phyloP scores from a whole-genome alignment of 768 basidiomycete genomes.

The Saitozyma podzolica region DNA sequence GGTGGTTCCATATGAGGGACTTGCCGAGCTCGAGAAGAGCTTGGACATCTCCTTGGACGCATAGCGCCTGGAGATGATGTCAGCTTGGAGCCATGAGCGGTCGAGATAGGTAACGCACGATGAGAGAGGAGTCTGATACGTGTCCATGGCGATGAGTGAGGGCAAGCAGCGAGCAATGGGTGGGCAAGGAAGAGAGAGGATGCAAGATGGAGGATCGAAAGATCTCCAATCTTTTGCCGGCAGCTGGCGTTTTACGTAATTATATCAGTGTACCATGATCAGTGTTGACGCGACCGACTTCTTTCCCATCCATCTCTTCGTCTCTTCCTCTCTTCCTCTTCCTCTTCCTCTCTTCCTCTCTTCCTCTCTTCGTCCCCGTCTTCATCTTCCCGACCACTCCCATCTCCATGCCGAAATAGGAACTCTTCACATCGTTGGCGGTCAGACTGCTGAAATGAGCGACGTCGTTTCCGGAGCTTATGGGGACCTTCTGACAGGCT shows the following conservation, averaged over 20 bases:
- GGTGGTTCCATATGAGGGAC: conserved; percentile 27
- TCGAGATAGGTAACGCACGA: conserved; percentile 38
- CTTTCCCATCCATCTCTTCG: neutral
- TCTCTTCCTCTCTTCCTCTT: neutral
- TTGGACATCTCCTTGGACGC: conserved; percentile 98
- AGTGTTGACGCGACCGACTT: neutral
- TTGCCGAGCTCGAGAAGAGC: conserved; percentile 88
- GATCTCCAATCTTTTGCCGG: too few relatives aligned
- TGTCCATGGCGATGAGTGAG: conserved; percentile 45
- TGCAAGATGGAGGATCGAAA: too few relatives aligned
- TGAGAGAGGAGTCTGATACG: conserved; percentile 53
- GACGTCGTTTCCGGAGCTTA: neutral
- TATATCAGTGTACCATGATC: neutral
- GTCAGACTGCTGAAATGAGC: neutral
- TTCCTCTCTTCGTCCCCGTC: neutral
- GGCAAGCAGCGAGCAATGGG: neutral
- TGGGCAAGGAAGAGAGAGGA: too few relatives aligned
- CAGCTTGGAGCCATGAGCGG: too few relatives aligned
- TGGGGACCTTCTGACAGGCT: conserved; percentile 23
- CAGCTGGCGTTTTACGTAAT: too few relatives aligned
- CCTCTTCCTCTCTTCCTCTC: neutral
- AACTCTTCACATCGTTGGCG: neutral
- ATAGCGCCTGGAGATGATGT: conserved; percentile 71
- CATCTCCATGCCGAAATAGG: neutral
- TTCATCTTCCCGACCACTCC: neutral